Evolutionary conservation across 1,284 basidiomycete genomes (phyloP), one percentile per base, ranked within the genome.

Genomic region (Laetiporus sulphureus): DNA sequence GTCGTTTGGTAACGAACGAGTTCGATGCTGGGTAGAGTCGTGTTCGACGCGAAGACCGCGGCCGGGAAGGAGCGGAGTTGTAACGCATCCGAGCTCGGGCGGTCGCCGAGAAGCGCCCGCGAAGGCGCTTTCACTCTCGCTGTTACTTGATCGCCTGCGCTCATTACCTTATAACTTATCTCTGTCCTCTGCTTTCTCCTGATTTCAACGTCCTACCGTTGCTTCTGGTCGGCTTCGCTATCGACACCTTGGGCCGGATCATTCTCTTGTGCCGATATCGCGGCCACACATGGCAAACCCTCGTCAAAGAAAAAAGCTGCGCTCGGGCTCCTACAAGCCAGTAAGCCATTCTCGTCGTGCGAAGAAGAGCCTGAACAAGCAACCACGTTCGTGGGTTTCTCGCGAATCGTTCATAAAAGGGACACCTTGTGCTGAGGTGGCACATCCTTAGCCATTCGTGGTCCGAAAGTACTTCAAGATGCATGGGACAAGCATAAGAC

Each of bases 401-500:
- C 39, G 19, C 16, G 25, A 18, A 15, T 40, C 12, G 10, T 19
- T 18, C 15, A 19, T 36, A 38, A 19, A 12, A 19, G 18, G 32
- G 29, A 45, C 19, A 37, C 39, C 42, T 44, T 44, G 45, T 31
- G 37, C 45, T 49, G 30, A 48, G 39, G 42, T 32, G 41, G 40
- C 32, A 32, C 38, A 38, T 38, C 39, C 43, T 38, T 53, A 90
- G 86, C 83, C 11, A 83, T 97, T 46, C 78, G 82, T 45, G 93
- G 89, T 0, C 89, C 92, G 2, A 84, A 87, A 59, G 69, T 77
- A 13, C 69, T 97, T 42, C 87, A 89, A 58, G 82, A 89, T 36
- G 78, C 80, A 38, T 97, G 94, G 93, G 89, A 96, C 63, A 80
- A 78, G 53, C 73, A 70, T 47, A 91, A 91, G 68, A 99, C 94